These are phyloP conservation scores for Didymosphaeria variabile DNA, from an alignment of 2,329 filamentous ascomycete species.

Conservation along the genomic window DNA sequence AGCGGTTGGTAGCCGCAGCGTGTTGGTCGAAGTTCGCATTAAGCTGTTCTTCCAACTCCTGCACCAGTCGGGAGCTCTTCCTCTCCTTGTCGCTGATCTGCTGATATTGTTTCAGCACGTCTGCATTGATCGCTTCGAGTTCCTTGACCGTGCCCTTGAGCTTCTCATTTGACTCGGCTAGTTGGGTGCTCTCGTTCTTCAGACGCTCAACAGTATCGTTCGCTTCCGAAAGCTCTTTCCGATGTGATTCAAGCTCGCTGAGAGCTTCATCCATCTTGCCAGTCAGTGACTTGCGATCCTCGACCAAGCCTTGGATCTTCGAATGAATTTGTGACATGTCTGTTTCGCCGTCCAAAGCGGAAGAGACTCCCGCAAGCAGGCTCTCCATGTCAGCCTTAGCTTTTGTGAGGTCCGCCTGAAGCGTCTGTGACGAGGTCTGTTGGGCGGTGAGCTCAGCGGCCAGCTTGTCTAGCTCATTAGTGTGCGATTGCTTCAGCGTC, in stretches of 20 bases:
- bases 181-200: constrained; percentile 46
- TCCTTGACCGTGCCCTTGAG: constrained; percentile 44
- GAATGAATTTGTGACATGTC: constrained; percentile 52
- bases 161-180: constrained; percentile 1
- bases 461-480: constrained; percentile 62
- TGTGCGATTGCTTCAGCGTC: constrained; percentile 63
- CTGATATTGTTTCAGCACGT: constrained; percentile 66
- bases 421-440: constrained; percentile 39
- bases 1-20: constrained; percentile 81
- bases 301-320: constrained; percentile 55
- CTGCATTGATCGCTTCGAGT: constrained; percentile 60
- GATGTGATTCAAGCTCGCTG: constrained; percentile 52
- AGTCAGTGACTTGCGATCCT: constrained; percentile 57
- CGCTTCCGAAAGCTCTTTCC: constrained; percentile 54
- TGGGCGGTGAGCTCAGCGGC: constrained; percentile 45
- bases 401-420: constrained; percentile 66
- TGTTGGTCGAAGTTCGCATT: constrained; percentile 95
- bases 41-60: constrained; percentile 96
- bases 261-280: constrained; percentile 54
- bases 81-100: constrained; percentile 73
- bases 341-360: constrained; percentile 71
- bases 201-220: constrained; percentile 50
- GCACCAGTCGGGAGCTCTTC: constrained; percentile 90
- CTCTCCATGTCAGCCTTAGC: constrained; percentile 68
- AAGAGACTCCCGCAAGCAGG: constrained; percentile 69